These are phyloP conservation scores for Noccaea caerulescens DNA, from an alignment of 345 rosid species.

Conservation along the genomic window DNA sequence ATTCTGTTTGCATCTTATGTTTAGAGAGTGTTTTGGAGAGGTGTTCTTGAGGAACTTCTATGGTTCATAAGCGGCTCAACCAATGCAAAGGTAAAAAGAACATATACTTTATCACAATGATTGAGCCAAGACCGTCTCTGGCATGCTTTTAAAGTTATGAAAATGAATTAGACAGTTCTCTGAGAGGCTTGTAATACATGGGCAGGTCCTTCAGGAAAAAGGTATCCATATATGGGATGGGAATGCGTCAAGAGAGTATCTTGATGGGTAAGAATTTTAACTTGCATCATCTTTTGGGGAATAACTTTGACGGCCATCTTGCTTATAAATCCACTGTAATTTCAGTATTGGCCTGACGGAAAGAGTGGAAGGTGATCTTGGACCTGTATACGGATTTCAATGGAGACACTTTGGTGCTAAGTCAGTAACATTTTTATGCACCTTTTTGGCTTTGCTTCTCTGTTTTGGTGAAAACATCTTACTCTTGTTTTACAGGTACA, in stretches of 20 bases:
- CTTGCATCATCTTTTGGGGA: neutral
- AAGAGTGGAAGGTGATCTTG: slow-evolving; percentile 89
- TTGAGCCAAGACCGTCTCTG: neutral
- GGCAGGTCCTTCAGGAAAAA: slow-evolving; percentile 87
- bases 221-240: slow-evolving; percentile 94
- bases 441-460: neutral
- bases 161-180: neutral
- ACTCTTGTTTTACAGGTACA: slow-evolving; percentile 57
- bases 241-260: slow-evolving; percentile 95
- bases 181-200: slow-evolving; percentile 20
- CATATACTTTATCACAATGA: neutral
- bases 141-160: neutral
- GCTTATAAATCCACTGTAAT: slow-evolving; percentile 13
- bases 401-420: slow-evolving; percentile 99
- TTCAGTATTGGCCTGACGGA: slow-evolving; percentile 71
- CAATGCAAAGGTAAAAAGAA: slow-evolving; percentile 70
- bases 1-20: slow-evolving; percentile 29
- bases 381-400: slow-evolving; percentile 96
- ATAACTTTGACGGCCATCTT: neutral
- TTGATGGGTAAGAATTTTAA: slow-evolving; percentile 57
- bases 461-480: slow-evolving; percentile 2
- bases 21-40: slow-evolving; percentile 94
- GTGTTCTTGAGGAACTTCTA: slow-evolving; percentile 91
- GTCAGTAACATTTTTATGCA: slow-evolving; percentile 45
- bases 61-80: slow-evolving; percentile 98